These are phyloP conservation scores for Calonectria henricotiae DNA, from an alignment of 2,329 filamentous ascomycete species.

Conservation along the genomic window DNA sequence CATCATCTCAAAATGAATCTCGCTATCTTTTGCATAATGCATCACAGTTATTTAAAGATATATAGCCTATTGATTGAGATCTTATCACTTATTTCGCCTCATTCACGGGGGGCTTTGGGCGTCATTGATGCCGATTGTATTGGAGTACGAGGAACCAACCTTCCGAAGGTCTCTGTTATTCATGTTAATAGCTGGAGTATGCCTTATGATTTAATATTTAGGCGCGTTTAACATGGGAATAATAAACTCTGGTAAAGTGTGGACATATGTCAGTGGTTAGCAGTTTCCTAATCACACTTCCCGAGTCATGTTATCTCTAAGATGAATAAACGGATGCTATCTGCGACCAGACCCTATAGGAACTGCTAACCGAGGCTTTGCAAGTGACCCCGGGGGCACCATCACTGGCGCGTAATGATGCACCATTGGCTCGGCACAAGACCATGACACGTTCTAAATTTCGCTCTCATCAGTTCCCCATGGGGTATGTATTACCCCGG, in stretches of 20 bases:
- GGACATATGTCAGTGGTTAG: no score
- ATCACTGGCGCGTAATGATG: slow-evolving; percentile 8
- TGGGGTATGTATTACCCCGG: slow-evolving; percentile 22
- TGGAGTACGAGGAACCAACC: no score
- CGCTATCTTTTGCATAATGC: background rate
- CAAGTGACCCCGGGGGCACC: no score
- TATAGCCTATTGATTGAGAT: no score
- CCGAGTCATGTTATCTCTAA: background rate
- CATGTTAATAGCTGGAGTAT: no score
- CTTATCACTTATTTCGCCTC: no score
- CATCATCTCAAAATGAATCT: background rate
- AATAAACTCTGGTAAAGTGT: no score
- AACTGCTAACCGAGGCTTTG: background rate
- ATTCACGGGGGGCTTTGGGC: no score
- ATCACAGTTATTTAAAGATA: background rate
- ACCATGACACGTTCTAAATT: background rate
- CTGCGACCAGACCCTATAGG: background rate
- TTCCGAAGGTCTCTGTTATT: no score
- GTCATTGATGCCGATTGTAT: no score
- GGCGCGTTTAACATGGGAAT: no score
- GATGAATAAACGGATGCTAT: background rate
- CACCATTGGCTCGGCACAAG: background rate
- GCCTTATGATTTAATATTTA: no score
- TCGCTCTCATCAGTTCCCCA: slow-evolving; percentile 25
- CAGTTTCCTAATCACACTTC: background rate